Percentiles rank a stretch among this genome's conserved stretches.
phyloP scores from a whole-genome alignment of 2,329 filamentous ascomycete species.

The Colletotrichum sp. region DNA sequence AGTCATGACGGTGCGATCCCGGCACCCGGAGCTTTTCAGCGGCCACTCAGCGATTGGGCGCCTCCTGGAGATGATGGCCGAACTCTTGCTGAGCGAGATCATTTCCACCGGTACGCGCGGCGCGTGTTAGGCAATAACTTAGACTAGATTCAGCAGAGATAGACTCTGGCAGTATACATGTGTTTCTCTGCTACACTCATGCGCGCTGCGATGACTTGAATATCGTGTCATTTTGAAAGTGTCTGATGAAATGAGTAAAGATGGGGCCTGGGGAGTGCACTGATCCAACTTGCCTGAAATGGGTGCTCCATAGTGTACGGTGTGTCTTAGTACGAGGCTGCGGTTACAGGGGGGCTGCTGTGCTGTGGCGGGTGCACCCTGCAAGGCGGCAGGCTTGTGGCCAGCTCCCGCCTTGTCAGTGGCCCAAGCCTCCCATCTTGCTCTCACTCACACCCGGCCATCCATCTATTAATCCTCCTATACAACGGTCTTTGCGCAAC shows the following conservation, averaged over 20 bases:
- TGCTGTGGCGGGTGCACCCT: slow-evolving; percentile 15
- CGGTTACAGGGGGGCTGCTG: slow-evolving; percentile 9
- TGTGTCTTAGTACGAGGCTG: slow-evolving; percentile 19
- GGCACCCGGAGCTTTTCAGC: slow-evolving; percentile 30
- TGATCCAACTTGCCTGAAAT: not conserved
- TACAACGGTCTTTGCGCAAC: not conserved
- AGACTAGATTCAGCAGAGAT: not conserved
- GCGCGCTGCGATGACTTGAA: not conserved
- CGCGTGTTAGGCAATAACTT: not conserved
- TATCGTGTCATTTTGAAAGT: not conserved
- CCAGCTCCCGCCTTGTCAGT: slow-evolving; percentile 22
- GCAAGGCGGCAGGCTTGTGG: slow-evolving; percentile 19
- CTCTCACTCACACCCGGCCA: slow-evolving; percentile 10
- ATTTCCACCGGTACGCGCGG: not conserved
- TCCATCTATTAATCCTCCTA: slow-evolving; percentile 12
- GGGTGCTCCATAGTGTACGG: not conserved
- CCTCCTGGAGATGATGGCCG: slow-evolving; percentile 45
- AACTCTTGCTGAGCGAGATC: slow-evolving; percentile 14
- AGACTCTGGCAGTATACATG: not conserved
- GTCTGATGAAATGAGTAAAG: not conserved
- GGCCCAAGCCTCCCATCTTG: slow-evolving; percentile 20
- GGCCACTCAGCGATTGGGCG: slow-evolving; percentile 39
- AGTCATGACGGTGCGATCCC: slow-evolving; percentile 41
- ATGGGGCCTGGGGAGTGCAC: not conserved
- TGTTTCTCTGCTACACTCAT: not conserved